Evolutionary conservation across 805 yeast genomes (phyloP).

Genomic region (Pichia cabralensis): DNA sequence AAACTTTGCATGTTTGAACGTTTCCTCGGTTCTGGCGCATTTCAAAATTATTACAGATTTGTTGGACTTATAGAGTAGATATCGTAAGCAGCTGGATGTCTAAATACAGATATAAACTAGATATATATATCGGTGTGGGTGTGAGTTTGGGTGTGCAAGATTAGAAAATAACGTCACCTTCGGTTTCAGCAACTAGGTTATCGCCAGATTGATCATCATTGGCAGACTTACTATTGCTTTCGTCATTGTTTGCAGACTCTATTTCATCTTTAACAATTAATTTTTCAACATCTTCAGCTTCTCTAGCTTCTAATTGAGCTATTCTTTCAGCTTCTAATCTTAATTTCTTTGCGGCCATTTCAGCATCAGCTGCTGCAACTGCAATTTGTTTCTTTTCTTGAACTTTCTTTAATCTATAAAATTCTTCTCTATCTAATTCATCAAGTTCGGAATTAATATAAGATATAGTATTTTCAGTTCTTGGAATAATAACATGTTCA

Average conservation of each 20-base stretch:
- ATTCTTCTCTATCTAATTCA: slow-evolving; percentile 97
- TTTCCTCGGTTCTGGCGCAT: no score
- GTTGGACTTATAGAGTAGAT: no score
- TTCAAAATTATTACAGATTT: no score
- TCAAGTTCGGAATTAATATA: slow-evolving; percentile 93
- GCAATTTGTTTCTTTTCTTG: slow-evolving; percentile 89
- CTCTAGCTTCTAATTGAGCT: slow-evolving; percentile 4
- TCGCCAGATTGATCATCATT: slow-evolving; percentile 9
- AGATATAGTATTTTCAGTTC: slow-evolving; percentile 90
- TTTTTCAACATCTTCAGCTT: slow-evolving; percentile 13
- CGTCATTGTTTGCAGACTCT: background rate
- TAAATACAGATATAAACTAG: no score
- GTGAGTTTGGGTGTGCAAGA: background rate
- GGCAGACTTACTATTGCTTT: slow-evolving; percentile 10
- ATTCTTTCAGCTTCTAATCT: slow-evolving; percentile 12
- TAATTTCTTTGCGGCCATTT: slow-evolving; percentile 28
- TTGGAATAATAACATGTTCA: slow-evolving; percentile 95
- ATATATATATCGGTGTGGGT: background rate
- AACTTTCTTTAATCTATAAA: slow-evolving; percentile 91
- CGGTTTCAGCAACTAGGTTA: slow-evolving; percentile 26
- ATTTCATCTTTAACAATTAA: slow-evolving; percentile 11
- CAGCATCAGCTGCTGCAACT: slow-evolving; percentile 54
- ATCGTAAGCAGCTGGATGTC: no score
- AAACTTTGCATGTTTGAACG: no score
- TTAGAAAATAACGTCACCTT: slow-evolving; percentile 31